phyloP scores from a whole-genome alignment of 768 basidiomycete genomes.

The Myochromella boudieri region DNA sequence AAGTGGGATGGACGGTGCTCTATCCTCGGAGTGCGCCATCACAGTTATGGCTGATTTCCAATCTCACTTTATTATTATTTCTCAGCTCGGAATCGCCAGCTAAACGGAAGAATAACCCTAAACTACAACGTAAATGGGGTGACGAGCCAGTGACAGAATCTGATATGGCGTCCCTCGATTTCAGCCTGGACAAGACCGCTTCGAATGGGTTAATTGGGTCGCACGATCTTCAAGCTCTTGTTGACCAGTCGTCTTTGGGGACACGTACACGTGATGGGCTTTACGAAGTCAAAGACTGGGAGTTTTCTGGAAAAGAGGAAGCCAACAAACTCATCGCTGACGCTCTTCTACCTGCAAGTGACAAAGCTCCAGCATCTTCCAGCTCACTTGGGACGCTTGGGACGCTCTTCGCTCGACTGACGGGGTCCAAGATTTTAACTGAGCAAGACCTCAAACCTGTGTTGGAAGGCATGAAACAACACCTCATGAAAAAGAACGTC shows the following conservation, averaged over 20 bases:
- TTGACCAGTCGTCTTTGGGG: constrained; percentile 75
- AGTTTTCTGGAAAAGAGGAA: constrained; percentile 54
- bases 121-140: constrained; percentile 90
- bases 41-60: constrained; percentile 1
- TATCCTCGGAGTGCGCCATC: constrained; percentile 69
- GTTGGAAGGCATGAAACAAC: constrained; percentile 92
- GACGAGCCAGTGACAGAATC: constrained; percentile 75
- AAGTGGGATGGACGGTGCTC: constrained; percentile 59
- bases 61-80: background rate
- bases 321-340: constrained; percentile 56
- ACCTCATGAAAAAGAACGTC: constrained; percentile 98
- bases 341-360: constrained; percentile 49
- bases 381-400: constrained; percentile 66
- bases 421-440: constrained; percentile 81
- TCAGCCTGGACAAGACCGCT: constrained; percentile 59
- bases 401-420: constrained; percentile 80
- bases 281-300: constrained; percentile 76
- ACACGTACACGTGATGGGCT: constrained; percentile 69
- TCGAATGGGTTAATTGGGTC: constrained; percentile 28
- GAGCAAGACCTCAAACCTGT: constrained; percentile 85
- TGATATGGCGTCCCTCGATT: constrained; percentile 95
- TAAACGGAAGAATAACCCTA: constrained; percentile 64
- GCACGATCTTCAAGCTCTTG: constrained; percentile 59
- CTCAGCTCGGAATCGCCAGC: constrained; percentile 52
- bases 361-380: constrained; percentile 31